Evolutionary conservation across 768 basidiomycete species (phyloP), one percentile per base, ranked within the genome.

Genomic region (Baorangia bicolor): DNA sequence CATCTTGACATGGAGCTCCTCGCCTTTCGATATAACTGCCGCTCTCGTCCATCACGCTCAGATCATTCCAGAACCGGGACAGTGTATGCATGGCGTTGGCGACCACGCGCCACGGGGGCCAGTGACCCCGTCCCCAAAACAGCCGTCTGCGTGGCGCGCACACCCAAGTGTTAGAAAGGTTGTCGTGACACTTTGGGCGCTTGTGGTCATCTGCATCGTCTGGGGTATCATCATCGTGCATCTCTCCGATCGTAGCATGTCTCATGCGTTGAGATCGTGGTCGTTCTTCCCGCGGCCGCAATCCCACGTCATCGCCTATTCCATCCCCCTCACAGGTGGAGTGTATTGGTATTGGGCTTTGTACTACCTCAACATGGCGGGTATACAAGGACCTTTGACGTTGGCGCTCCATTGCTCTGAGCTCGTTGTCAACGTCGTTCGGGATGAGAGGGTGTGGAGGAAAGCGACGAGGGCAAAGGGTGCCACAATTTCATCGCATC

Each of bases 1-100:
- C 50, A 57, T 72, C 33, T 34, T 64, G 42, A 72, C 72, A 11
- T 72, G 72, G 72, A 73, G 72, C 20, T 67, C 70, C 28, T 72
- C 70, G 2, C 56, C 66, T 18, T 60, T 73, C 16, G 70, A 69
- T 13, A 56, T 65, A 1, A 69, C 70, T 4, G 68, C 72, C 1
- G 72, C 70, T 3, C 55, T 72, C 27, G 54, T 73, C 13, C 63
- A 68, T 18, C 64, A 72, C 10, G 55, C 61, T 2, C 63, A 63
- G 10, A 61, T 72, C 41, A 0, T 61, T 4, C 61, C 51, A 1
- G 55, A 60, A 25, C 35, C 56, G 3, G 64, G 58, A 5, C 66
- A 48, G 11, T 70, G 72, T 28, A 72, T 72, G 72, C 55, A 38
- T n/a, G 52, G 64, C 38, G 64, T 68, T 14, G 50, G 45, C 5